Conservation (phyloP, 192 early-diverging fungal genomes). For the Entomortierella parvispora region DNA sequence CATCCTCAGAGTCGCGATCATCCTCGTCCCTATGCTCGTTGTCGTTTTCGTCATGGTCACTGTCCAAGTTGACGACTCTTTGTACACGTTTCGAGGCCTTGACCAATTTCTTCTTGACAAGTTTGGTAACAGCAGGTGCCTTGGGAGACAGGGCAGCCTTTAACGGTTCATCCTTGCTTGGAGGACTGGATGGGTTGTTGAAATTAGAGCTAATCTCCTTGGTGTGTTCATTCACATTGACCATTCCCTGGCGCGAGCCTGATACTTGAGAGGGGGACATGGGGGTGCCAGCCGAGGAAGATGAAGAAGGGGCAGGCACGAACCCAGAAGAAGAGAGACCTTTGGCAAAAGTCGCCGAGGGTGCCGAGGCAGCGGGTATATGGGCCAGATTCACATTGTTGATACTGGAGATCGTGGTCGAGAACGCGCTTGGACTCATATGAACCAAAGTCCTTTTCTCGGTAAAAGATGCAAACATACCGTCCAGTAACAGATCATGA, state of each 20-base stretch:
- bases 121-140: neutral
- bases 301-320: neutral
- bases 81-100: conserved; percentile 24
- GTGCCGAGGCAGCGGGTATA: conserved; percentile 30
- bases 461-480: conserved; percentile 52
- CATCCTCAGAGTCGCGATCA: neutral
- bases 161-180: conserved; percentile 9
- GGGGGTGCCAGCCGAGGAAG: too few species aligned
- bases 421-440: conserved; percentile 26
- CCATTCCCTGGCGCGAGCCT: conserved; percentile 1
- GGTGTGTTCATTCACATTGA: neutral
- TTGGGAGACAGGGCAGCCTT: conserved; percentile 10
- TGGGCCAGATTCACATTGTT: conserved; percentile 37
- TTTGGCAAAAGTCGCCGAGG: conserved; percentile 13
- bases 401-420: conserved; percentile 17
- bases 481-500: conserved; percentile 57
- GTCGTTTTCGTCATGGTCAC: conserved; percentile 29
- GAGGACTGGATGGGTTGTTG: neutral
- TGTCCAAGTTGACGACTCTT: conserved; percentile 45
- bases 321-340: conserved; percentile 7
- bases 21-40: neutral
- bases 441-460: conserved; percentile 42
- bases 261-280: too few species aligned
- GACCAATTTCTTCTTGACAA: conserved; percentile 47
- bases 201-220: neutral